Evolutionary conservation across 2,329 filamentous ascomycete genomes (phyloP).

Genomic region (Leptodontidium sp.): DNA sequence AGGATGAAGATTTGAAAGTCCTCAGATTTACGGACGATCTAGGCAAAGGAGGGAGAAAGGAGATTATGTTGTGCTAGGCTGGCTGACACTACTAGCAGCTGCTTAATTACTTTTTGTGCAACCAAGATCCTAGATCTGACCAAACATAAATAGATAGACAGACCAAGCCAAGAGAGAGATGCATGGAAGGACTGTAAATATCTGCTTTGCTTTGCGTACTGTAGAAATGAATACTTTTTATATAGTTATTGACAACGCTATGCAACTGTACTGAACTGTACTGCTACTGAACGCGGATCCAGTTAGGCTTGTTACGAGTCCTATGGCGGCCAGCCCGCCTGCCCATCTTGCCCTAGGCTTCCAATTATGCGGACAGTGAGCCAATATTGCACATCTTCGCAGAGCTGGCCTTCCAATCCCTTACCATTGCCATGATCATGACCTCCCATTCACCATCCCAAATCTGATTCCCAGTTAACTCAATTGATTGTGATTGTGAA

Average conservation of each 20-base stretch:
- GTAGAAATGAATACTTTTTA: not conserved
- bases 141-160: constrained; percentile 6
- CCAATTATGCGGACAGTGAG: too few relatives aligned
- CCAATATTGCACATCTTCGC: too few relatives aligned
- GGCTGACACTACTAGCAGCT: not conserved
- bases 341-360: too few relatives aligned
- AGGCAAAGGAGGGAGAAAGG: not conserved
- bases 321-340: too few relatives aligned
- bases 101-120: constrained; percentile 2
- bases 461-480: too few relatives aligned
- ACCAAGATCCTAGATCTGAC: constrained; percentile 9
- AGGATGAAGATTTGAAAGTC: not conserved
- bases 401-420: too few relatives aligned
- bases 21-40: not conserved
- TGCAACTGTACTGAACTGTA: constrained; percentile 4
- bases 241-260: not conserved
- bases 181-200: not conserved
- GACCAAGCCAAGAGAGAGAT: not conserved
- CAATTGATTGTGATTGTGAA: too few relatives aligned
- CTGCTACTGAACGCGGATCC: not conserved
- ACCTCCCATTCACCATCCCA: too few relatives aligned
- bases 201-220: not conserved
- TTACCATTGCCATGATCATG: too few relatives aligned
- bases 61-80: not conserved
- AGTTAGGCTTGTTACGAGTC: too few relatives aligned